Evolutionary conservation across 176 grass and related monocot species (phyloP).

Genomic region (Eleusine coracana): DNA sequence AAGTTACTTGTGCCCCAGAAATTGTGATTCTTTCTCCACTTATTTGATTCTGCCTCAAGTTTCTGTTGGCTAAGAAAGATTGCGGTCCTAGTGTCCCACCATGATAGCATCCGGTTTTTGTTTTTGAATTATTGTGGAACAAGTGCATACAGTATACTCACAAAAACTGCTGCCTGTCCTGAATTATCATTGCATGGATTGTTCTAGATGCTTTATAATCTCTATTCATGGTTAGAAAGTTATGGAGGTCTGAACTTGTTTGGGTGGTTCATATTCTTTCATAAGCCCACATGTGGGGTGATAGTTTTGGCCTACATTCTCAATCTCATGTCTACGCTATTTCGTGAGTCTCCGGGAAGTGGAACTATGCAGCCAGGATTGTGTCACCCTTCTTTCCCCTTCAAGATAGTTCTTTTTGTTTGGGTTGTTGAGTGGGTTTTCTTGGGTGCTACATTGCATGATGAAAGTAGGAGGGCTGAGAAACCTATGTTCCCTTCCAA

Average conservation of each 20-base stretch:
- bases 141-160: neutral
- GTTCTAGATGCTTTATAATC: neutral
- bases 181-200: neutral
- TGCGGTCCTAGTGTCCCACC: neutral
- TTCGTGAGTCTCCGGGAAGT: neutral
- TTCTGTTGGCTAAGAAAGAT: conserved; percentile 17
- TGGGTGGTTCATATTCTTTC: neutral
- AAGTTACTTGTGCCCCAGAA: neutral
- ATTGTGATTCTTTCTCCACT: conserved; percentile 53
- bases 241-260: too few species aligned
- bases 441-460: neutral
- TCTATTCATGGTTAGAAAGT: neutral
- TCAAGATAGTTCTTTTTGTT: neutral
- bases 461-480: neutral
- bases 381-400: neutral
- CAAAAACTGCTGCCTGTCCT: neutral
- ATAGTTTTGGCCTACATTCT: neutral
- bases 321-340: neutral
- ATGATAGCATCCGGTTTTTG: neutral
- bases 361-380: neutral
- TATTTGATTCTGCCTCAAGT: conserved; percentile 26
- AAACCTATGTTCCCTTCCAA: neutral
- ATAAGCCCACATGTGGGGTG: conserved; percentile 3
- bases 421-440: neutral
- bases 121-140: conserved; percentile 24